phyloP scores from a whole-genome alignment of 106 monocot species.

The Amphibolis antarctica region DNA sequence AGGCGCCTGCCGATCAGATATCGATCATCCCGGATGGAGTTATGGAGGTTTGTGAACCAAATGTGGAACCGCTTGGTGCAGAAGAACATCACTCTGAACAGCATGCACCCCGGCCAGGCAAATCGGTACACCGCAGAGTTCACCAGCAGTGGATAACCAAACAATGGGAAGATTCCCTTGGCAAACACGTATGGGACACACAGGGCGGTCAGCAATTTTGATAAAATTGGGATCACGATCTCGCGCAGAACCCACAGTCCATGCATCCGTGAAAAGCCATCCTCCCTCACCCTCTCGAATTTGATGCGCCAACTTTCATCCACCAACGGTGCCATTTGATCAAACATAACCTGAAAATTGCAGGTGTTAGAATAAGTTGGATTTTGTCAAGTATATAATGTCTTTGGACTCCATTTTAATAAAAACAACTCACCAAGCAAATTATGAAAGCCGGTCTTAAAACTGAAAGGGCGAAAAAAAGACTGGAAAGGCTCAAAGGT shows the following conservation, averaged over 20 bases:
- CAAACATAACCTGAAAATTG: slow-evolving; percentile 69
- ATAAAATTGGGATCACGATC: slow-evolving; percentile 72
- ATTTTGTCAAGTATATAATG: not conserved
- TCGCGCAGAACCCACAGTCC: slow-evolving; percentile 87
- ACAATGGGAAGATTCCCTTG: slow-evolving; percentile 71
- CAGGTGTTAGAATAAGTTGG: no score
- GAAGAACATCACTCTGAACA: slow-evolving; percentile 50
- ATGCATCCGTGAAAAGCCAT: slow-evolving; percentile 77
- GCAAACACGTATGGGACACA: slow-evolving; percentile 94
- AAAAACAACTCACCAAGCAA: no score
- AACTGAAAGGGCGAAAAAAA: no score
- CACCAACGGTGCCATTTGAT: slow-evolving; percentile 90
- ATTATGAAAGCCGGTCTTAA: no score
- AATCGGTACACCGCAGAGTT: slow-evolving; percentile 96
- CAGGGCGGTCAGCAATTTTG: slow-evolving; percentile 75
- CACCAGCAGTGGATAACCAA: slow-evolving; percentile 82
- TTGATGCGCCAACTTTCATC: slow-evolving; percentile 88
- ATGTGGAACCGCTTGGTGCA: slow-evolving; percentile 67
- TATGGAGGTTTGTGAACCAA: slow-evolving; percentile 97
- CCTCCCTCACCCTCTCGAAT: slow-evolving; percentile 76
- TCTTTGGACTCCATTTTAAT: no score
- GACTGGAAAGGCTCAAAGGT: no score
- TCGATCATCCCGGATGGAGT: slow-evolving; percentile 89
- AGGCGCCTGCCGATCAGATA: slow-evolving; percentile 83
- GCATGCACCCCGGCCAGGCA: slow-evolving; percentile 84